Percentiles rank a stretch among this genome's conserved stretches.
These are phyloP conservation scores for Penicillium thymicola DNA, from an alignment of 2,329 filamentous ascomycete species.

Conservation along the genomic window DNA sequence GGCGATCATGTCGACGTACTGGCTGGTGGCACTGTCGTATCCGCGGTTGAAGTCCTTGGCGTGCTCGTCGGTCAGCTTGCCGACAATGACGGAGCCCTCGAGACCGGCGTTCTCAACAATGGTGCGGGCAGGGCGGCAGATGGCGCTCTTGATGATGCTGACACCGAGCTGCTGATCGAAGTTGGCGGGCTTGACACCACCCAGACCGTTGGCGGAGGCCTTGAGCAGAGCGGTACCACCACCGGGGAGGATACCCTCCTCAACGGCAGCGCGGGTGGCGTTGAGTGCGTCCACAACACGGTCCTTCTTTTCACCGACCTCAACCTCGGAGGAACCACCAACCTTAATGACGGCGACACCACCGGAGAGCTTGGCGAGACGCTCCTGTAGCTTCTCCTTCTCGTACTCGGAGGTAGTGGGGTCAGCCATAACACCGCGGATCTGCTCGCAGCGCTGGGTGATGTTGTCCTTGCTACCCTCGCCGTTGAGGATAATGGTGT, in stretches of 20 bases:
- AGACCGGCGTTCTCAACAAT: slow-evolving; percentile 98
- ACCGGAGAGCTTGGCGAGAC: slow-evolving; percentile 97
- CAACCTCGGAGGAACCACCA: slow-evolving; percentile 93
- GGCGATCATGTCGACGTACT: slow-evolving; percentile 98
- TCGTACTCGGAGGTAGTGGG: slow-evolving; percentile 96
- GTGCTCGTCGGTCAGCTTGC: slow-evolving; percentile 95
- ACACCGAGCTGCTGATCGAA: slow-evolving; percentile 99
- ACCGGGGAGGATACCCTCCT: slow-evolving; percentile 98
- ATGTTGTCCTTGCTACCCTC: slow-evolving; percentile 94
- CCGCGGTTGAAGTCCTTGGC: slow-evolving; percentile 95
- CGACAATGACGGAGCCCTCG: slow-evolving; percentile 93
- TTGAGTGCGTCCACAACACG: slow-evolving; percentile 98
- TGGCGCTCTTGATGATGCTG: slow-evolving; percentile 95
- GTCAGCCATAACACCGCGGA: slow-evolving; percentile 93
- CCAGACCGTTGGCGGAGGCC: slow-evolving; percentile 85
- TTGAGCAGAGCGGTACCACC: slow-evolving; percentile 98
- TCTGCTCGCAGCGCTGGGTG: slow-evolving; percentile 95
- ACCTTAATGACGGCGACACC: slow-evolving; percentile 99
- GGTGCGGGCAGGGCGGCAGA: slow-evolving; percentile 87
- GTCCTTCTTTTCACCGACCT: slow-evolving; percentile 99
- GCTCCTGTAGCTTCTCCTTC: slow-evolving; percentile 99
- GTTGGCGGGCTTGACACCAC: slow-evolving; percentile 81
- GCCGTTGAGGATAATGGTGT: slow-evolving; percentile 97
- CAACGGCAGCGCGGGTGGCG: slow-evolving; percentile 94
- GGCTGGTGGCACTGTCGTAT: slow-evolving; percentile 92